These are phyloP conservation scores for Mycoemilia scoparia DNA, from an alignment of 192 early-diverging fungal species.

Conservation along the genomic window DNA sequence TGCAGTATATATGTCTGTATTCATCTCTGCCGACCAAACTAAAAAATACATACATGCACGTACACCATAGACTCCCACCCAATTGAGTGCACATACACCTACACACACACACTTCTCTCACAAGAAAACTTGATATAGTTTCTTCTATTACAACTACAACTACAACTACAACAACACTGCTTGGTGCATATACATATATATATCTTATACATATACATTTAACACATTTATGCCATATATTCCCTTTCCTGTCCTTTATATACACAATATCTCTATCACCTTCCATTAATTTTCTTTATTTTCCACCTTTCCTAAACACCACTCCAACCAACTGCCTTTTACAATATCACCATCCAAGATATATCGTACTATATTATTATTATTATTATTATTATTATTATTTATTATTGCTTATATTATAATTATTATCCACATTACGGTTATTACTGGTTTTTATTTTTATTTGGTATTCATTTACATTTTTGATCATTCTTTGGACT, in stretches of 20 bases:
- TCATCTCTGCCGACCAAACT: not conserved
- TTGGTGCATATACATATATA: conserved; percentile 3
- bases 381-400: too few relatives aligned
- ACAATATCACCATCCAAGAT: conserved; percentile 3
- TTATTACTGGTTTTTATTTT: conserved; percentile 1
- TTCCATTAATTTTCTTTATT: conserved; percentile 5
- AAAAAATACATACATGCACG: not conserved
- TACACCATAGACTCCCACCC: not conserved
- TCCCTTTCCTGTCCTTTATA: conserved; percentile 3
- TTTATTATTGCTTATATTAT: too few relatives aligned
- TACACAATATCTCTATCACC: conserved; percentile 2
- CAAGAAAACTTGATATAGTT: conserved; percentile 3
- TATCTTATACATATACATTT: conserved; percentile 2
- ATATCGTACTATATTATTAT: not conserved
- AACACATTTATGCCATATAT: not conserved
- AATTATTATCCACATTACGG: conserved; percentile 1
- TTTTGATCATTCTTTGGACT: too few relatives aligned
- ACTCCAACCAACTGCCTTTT: too few relatives aligned
- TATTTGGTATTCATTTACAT: not conserved
- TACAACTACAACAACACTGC: conserved; percentile 1
- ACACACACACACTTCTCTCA: not conserved
- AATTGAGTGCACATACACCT: not conserved
- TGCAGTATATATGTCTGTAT: conserved; percentile 1
- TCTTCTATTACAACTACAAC: conserved; percentile 4
- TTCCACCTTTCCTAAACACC: too few relatives aligned